phyloP scores from a whole-genome alignment of 2,329 filamentous ascomycete species.

The Dendryphion nanum region DNA sequence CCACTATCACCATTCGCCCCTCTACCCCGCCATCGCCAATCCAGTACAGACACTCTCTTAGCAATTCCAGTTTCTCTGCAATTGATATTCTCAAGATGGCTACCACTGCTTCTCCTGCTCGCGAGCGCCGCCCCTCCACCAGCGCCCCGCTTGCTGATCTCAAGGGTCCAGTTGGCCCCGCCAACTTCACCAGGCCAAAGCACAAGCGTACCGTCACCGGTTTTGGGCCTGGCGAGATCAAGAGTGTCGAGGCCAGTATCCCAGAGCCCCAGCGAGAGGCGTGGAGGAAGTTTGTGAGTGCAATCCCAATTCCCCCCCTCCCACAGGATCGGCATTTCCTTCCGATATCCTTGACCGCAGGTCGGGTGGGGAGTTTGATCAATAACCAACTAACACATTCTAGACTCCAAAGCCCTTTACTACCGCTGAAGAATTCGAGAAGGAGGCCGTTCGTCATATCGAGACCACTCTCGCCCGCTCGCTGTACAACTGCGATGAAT shows the following conservation, averaged over 20 bases:
- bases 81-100: constrained; percentile 34
- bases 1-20: constrained; percentile 13
- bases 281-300: constrained; percentile 61
- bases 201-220: constrained; percentile 97
- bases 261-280: constrained; percentile 84
- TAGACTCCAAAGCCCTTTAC: constrained; percentile 68
- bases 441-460: constrained; percentile 86
- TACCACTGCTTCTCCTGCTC: constrained; percentile 38
- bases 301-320: no score
- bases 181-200: constrained; percentile 82
- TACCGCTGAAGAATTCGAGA: constrained; percentile 77
- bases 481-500: constrained; percentile 96
- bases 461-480: constrained; percentile 95
- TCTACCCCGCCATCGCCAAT: constrained; percentile 28
- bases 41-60: constrained; percentile 19
- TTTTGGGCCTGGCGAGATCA: constrained; percentile 87
- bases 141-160: constrained; percentile 84
- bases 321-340: no score
- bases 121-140: constrained; percentile 78
- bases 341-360: neutral
- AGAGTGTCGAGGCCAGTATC: constrained; percentile 86
- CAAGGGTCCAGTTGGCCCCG: constrained; percentile 77
- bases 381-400: neutral
- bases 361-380: neutral
- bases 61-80: constrained; percentile 22